Evolutionary conservation across 129 eudicot genomes (phyloP).

Genomic region (Apium graveolens): DNA sequence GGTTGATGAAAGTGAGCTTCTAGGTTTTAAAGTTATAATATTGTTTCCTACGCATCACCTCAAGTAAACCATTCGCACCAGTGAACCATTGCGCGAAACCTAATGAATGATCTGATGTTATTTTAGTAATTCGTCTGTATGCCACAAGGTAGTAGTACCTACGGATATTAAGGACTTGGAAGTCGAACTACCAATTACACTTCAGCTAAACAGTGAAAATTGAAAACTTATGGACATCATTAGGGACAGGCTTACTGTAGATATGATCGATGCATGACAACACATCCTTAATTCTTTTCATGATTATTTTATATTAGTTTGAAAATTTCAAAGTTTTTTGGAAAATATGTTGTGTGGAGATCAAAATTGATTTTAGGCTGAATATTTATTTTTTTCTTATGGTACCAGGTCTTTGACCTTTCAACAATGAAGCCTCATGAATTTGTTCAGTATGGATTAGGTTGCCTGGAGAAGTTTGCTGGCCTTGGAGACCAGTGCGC

Average conservation of each 20-base stretch:
- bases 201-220: background rate
- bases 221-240: background rate
- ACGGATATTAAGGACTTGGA: background rate
- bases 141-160: no score
- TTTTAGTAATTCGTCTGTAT: no score
- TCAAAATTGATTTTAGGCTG: background rate
- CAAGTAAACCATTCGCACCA: background rate
- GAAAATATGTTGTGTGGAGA: background rate
- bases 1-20: no score
- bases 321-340: background rate
- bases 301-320: background rate
- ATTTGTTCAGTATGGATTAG: slow-evolving; percentile 68
- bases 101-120: background rate
- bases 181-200: background rate
- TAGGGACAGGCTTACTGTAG: background rate
- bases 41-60: no score
- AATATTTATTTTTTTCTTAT: background rate
- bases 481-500: slow-evolving; percentile 63
- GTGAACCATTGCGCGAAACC: background rate
- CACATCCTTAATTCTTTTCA: background rate
- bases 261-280: background rate
- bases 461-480: slow-evolving; percentile 63
- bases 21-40: no score
- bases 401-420: slow-evolving; percentile 29
- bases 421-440: slow-evolving; percentile 65